Evolutionary conservation across 1,139 yeast species (phyloP).

Genomic region (Taphrina pruni): DNA sequence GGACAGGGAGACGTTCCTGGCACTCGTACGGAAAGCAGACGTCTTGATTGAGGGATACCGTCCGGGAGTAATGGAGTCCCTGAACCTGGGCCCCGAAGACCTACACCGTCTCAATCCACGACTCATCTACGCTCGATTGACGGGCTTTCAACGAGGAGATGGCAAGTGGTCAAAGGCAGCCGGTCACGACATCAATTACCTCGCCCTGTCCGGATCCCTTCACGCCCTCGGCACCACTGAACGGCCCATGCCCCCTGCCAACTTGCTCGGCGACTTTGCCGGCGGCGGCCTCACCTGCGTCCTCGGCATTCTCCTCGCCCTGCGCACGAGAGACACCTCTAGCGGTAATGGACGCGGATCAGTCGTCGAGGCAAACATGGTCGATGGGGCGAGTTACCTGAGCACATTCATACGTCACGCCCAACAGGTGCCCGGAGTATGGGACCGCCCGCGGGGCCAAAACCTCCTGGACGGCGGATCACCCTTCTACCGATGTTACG

Average conservation of each 20-base stretch:
- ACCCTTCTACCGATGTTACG: constrained; percentile 46
- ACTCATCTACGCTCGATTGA: constrained; percentile 45
- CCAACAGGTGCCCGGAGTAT: constrained; percentile 29
- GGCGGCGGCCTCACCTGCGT: constrained; percentile 46
- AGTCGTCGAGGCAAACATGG: constrained; percentile 47
- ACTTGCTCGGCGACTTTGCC: constrained; percentile 47
- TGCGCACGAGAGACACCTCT: constrained; percentile 37
- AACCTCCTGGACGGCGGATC: constrained; percentile 46
- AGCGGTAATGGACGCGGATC: constrained; percentile 29
- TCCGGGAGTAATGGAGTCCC: constrained; percentile 50
- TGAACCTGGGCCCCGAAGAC: constrained; percentile 50
- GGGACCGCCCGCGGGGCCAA: constrained; percentile 44
- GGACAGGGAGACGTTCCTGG: constrained; percentile 48
- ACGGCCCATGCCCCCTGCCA: constrained; percentile 35
- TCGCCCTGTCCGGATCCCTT: constrained; percentile 46
- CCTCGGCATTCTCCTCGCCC: constrained; percentile 45
- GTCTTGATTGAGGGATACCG: constrained; percentile 52
- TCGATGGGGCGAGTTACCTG: constrained; percentile 46
- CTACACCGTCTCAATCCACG: constrained; percentile 40
- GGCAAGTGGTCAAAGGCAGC: constrained; percentile 44
- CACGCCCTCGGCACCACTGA: constrained; percentile 29
- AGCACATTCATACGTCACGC: constrained; percentile 45
- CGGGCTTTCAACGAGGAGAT: constrained; percentile 45
- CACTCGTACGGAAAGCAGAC: constrained; percentile 49
- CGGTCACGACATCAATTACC: constrained; percentile 47